Base-by-base conservation (phyloP, 176 grass and related monocot genomes). In the Musa troglodytarum region DNA sequence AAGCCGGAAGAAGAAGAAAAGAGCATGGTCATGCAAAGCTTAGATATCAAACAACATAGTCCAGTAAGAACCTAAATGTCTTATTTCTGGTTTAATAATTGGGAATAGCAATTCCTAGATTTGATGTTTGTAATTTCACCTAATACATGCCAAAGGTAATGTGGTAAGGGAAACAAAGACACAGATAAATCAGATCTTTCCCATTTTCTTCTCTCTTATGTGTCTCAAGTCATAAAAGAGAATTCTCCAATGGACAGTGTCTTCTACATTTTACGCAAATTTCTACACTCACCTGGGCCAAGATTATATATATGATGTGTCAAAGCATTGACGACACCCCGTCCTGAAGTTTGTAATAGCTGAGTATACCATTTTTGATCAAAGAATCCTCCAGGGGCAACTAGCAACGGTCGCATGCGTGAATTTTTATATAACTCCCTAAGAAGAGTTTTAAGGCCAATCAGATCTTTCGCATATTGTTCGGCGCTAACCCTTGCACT, bases 281-380 rank as follows among this genome's bases (percentile, higher is more conserved):
- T 24, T 12, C 1, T 26, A 71, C 22, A 82, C 84, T 94, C 75
- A 92, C 96, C 96, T 78, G 82, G 81, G 81, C 96, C 96, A 71
- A 99, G 91, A 74, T 99, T 99, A 71, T 99, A 99, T 69, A 99
- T 83, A 89, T 99, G 96, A 86, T 99, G 96, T 49, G 95, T 94
- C 80, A 99, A 80, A 26, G 78, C 86, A 50, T 89, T 71, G 52
- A 99, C 65, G 83, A 84, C 56, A 77, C 87, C 82, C 58, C 65
- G 64, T 12, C 96, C 91, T 1, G 95, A 95, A 76, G 81, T 76
- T 21, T 89, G 78, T 77, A 99, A 88, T 80, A 99, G 91, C 49
- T 86, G 50, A 74, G 78, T 53, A 72, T 86, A 99, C 91, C 96
- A 99, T 66, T 82, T 77, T 53, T 77, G 81, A 17, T 99, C 81